Base-by-base conservation (phyloP, 768 basidiomycete species). In the Lentinus tigrinus region DNA sequence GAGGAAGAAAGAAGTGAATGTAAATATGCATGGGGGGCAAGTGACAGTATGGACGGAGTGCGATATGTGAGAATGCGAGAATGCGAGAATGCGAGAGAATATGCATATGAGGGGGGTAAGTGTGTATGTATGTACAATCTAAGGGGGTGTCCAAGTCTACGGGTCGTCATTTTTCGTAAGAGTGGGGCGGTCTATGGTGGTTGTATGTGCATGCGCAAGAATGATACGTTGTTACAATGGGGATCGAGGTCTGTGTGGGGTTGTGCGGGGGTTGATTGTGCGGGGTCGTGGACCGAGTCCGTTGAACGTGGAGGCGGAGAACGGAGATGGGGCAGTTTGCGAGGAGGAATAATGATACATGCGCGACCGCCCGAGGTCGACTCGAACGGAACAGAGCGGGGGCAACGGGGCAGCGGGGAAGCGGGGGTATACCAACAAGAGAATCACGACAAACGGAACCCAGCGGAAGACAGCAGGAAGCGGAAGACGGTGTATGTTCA, bases 271-370 rank as follows among this genome's bases (percentile, higher is more conserved):
- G 39, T 40, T 8, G 14, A 40, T n/a, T n/a, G n/a, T 17, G 39
- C n/a, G 44, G 14, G 23, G 47, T n/a, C n/a, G n/a, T 14, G 28
- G 26, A 48, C 40, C 40, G 40, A 44, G 43, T 44, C 43, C 26
- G 13, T 21, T 21, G 19, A n/a, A n/a, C n/a, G n/a, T n/a, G 26
- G 39, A 11, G 24, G 9, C 17, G n/a, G 3, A 27, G 27, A 17
- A 52, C 14, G 52, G 40, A 28, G 52, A 19, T 13, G 53, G n/a
- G 21, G 9, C 4, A 24, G 24, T 27, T 27, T 11, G 38, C 31
- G 43, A 23, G 8, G n/a, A 40, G 21, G 26, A 53, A 59, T 59
- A 59, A 59, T 59, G 47, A 59, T 59, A 59, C 58, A 59, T 48
- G 31, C 31, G 23, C 42, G 42, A 43, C 42, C n/a, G 23, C n/a